Conservation (phyloP, 192 early-diverging fungal genomes). For the Coemansia sp. region DNA sequence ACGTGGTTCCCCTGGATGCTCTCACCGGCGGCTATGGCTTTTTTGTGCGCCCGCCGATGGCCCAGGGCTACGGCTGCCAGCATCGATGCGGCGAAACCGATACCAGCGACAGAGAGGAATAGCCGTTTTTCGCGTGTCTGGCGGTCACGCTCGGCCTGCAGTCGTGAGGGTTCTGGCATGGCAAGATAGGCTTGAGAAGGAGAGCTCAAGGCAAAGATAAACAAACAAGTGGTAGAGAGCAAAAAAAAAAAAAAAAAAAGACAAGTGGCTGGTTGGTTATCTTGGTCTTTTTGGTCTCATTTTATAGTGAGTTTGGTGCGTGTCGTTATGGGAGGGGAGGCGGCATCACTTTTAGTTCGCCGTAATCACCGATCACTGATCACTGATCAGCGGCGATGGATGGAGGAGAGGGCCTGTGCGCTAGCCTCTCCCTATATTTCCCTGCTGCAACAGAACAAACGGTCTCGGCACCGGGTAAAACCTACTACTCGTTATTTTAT, state of each 20-base stretch:
- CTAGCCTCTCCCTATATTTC: background rate
- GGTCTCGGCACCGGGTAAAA: background rate
- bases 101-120: slow-evolving; percentile 28
- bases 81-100: slow-evolving; percentile 32
- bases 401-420: background rate
- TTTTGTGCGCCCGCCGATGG: slow-evolving; percentile 38
- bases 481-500: background rate
- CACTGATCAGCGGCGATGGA: too few species aligned
- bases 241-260: too few species aligned
- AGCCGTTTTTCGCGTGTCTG: slow-evolving; percentile 35
- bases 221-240: background rate
- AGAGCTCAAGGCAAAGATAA: background rate
- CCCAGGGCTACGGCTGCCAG: slow-evolving; percentile 35
- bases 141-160: slow-evolving; percentile 29
- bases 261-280: too few species aligned
- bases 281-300: too few species aligned
- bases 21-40: slow-evolving; percentile 21
- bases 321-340: too few species aligned
- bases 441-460: background rate
- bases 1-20: slow-evolving; percentile 23
- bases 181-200: background rate
- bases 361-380: too few species aligned
- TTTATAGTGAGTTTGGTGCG: too few species aligned
- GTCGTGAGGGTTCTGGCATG: slow-evolving; percentile 18
- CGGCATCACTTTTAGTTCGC: too few species aligned